These are phyloP conservation scores for Hippophae gyantsensis DNA, from an alignment of 306 rosid species.

Conservation along the genomic window DNA sequence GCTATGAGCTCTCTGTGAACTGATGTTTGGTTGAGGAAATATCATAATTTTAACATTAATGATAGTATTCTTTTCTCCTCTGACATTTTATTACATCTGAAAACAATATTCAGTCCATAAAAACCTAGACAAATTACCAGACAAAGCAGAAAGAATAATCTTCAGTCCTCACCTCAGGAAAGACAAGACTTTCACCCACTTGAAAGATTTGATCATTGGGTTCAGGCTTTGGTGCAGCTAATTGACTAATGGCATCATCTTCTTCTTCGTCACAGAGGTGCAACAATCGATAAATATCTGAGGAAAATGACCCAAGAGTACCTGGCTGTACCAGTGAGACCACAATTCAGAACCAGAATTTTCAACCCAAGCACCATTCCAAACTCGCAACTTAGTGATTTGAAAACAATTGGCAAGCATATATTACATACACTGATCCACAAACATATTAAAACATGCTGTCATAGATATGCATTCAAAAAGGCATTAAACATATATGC, in stretches of 20 bases:
- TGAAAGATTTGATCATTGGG: conserved; percentile 66
- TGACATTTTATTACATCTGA: too few species aligned
- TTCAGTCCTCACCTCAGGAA: conserved; percentile 48
- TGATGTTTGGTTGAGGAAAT: too few species aligned
- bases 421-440: conserved; percentile 10
- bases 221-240: conserved; percentile 73
- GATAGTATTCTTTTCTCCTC: too few species aligned
- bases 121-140: too few species aligned
- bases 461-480: conserved; percentile 11
- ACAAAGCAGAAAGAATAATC: conserved; percentile 6
- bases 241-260: conserved; percentile 94
- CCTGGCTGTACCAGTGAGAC: conserved; percentile 64
- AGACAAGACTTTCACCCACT: conserved; percentile 43
- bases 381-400: conserved; percentile 13
- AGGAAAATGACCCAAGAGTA: conserved; percentile 91
- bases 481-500: conserved; percentile 9
- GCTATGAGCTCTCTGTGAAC: too few species aligned
- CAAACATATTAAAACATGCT: conserved; percentile 12
- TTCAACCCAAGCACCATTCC: conserved; percentile 24
- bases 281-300: conserved; percentile 78
- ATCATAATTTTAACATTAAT: too few species aligned
- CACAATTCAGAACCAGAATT: conserved; percentile 37
- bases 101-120: too few species aligned
- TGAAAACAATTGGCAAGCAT: conserved; percentile 14
- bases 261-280: conserved; percentile 98